Evolutionary conservation across 306 rosid genomes (phyloP), one percentile per base, ranked within the genome.

Genomic region (Pyrus pyrifolia): DNA sequence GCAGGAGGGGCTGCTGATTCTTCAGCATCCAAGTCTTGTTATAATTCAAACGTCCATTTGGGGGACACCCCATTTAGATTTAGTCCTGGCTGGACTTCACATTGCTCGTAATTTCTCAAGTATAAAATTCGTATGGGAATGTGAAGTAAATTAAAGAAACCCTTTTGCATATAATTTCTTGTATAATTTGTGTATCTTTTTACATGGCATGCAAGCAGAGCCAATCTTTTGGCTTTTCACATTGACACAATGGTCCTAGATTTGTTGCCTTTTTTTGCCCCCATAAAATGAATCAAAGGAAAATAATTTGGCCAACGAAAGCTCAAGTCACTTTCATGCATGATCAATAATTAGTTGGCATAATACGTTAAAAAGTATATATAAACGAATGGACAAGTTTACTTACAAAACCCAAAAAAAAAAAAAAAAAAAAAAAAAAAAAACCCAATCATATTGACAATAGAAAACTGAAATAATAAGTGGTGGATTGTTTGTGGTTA

Each of bases 31-130:
- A 25, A 25, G 27, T 25, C 27, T 25, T 25, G 2, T 1, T 57
- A 77, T 87, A 80, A 87, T 81, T 85, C 80, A 76, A 65, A 75
- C 79, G 83, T 78, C 76, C 42, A 77, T 52, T 31, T 53, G 66
- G 62, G 90, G 83, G 85, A 80, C 83, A 82, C 22, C 80, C 35
- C 68, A 71, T 75, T 70, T 12, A 3, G 4, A 33, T 33, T 33
- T 71, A 53, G 67, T 52, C 33, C 31, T 52, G 42, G 83, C 82
- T 73, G 82, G 81, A 79, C 19, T 44, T 83, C 77, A 61, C 71
- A 52, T 75, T 83, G 58, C 67, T 29, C 72, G 62, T 72, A 8
- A 60, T 23, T 60, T 25, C 75, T 80, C 29, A 18, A 69, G 11
- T 67, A 58, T 64, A 42, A 66, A 18, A 65, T 33, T 33, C 45